Base-by-base conservation (phyloP, 768 basidiomycete genomes). In the Mycena albidolilacea region DNA sequence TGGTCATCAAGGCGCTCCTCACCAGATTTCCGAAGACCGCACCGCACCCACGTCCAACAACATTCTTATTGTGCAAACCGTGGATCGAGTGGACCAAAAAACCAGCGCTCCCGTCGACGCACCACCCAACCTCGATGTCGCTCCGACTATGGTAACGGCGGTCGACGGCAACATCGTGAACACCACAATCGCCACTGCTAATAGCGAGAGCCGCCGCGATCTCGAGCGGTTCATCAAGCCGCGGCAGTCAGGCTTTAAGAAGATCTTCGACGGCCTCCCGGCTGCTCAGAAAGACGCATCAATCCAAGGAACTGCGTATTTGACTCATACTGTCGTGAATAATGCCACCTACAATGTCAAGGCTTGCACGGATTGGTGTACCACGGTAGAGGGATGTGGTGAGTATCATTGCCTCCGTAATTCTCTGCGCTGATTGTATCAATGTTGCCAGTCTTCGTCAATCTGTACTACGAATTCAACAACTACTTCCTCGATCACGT, bases 401-500 rank as follows among this genome's bases (percentile, higher is more conserved):
- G 77, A 52, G 84, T 58, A 35, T 43, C 43, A 23, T 35, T 46
- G n/a, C 30, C 30, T 43, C 35, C 30, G 30, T 21, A 48, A 66
- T 30, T 9, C 50, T 7, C 63, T 37, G 14, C n/a, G 41, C 52
- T 59, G 38, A 57, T 30, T 30, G 30, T 43, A 4, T 21, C 19
- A 3, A 2, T 30, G 30, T 30, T 5, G 11, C 8, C 5, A 89
- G 88, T 86, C 6, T 88, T 87, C 70, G 87, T 81, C 14, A 89
- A 89, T 74, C 67, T 89, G 23, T 89, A 82, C 70, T 88, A 89
- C 78, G 87, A 89, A 71, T 83, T 78, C 79, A 88, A 87, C 77
- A 87, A 87, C 71, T 70, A 77, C 9, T 80, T 83, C 8, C 79
- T 86, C 39, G 86, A 86, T 64, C 83, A 80, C 66, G 81, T 84